phyloP scores from a whole-genome alignment of 352 stramenopile genomes.

The Lagenidium giganteum region DNA sequence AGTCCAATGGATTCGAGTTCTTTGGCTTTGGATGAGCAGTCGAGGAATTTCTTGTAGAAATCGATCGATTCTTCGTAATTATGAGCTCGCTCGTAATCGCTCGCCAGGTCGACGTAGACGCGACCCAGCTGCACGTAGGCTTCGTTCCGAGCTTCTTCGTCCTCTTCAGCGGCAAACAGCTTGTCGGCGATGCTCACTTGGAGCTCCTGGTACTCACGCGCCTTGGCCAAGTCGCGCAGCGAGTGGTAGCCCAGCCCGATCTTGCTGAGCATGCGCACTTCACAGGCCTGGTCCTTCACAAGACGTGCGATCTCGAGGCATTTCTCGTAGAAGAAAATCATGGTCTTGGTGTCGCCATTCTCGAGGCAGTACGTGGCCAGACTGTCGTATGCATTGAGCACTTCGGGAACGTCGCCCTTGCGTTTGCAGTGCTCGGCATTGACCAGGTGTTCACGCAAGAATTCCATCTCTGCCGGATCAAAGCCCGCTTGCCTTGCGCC shows the following conservation, averaged over 20 bases:
- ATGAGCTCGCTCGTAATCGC: slow-evolving; percentile 30
- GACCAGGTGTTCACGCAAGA: slow-evolving; percentile 86
- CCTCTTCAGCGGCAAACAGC: slow-evolving; percentile 66
- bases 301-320: slow-evolving; percentile 88
- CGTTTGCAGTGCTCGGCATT: slow-evolving; percentile 85
- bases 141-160: slow-evolving; percentile 42
- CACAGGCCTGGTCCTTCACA: slow-evolving; percentile 77
- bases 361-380: slow-evolving; percentile 70
- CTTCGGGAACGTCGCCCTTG: slow-evolving; percentile 76
- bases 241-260: slow-evolving; percentile 80
- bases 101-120: slow-evolving; percentile 69
- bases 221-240: slow-evolving; percentile 63
- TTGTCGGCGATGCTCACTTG: slow-evolving; percentile 69
- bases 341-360: slow-evolving; percentile 82
- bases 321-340: slow-evolving; percentile 93
- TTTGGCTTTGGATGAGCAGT: slow-evolving; percentile 58
- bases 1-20: slow-evolving; percentile 50
- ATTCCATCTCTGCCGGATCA: slow-evolving; percentile 68
- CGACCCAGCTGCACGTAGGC: slow-evolving; percentile 63
- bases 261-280: slow-evolving; percentile 84
- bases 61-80: slow-evolving; percentile 51
- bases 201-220: slow-evolving; percentile 77
- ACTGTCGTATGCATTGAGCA: slow-evolving; percentile 83
- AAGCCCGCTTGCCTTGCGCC: slow-evolving; percentile 13
- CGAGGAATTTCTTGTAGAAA: slow-evolving; percentile 69